Conservation (phyloP, 2,329 filamentous ascomycete genomes). For the Pseudocercospora cruenta region DNA sequence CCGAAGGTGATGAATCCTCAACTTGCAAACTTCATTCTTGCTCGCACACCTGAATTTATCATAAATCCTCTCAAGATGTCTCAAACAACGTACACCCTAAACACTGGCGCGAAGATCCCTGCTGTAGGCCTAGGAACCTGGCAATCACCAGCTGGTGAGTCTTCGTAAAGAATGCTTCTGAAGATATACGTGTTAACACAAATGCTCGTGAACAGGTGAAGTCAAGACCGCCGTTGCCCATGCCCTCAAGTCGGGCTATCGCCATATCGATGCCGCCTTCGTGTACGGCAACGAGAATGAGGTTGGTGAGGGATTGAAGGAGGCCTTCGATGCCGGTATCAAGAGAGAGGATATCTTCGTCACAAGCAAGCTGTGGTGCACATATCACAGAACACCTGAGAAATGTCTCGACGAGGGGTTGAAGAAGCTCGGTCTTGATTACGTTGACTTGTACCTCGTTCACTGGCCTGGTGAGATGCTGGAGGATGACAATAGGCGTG, state of each 20-base stretch:
- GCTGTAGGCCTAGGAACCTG: constrained; percentile 45
- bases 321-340: constrained; percentile 68
- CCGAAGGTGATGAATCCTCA: constrained; percentile 6
- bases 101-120: constrained; percentile 45
- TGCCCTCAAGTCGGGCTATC: constrained; percentile 54
- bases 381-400: constrained; percentile 72
- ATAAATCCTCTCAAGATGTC: constrained; percentile 29
- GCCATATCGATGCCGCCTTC: constrained; percentile 69
- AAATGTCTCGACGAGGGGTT: constrained; percentile 73
- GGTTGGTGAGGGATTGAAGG: constrained; percentile 75
- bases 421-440: constrained; percentile 73
- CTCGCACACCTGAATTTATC: constrained; percentile 10
- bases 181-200: constrained; percentile 5
- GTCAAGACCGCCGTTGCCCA: constrained; percentile 53
- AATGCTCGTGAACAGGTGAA: constrained; percentile 42
- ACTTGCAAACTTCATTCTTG: constrained; percentile 11
- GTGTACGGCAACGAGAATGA: constrained; percentile 82
- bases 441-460: constrained; percentile 80
- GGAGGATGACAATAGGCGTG: not conserved
- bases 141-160: constrained; percentile 34
- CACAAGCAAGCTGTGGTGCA: constrained; percentile 84
- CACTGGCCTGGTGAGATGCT: constrained; percentile 83
- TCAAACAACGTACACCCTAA: constrained; percentile 39
- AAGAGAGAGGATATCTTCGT: constrained; percentile 82
- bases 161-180: not conserved